Base-by-base conservation (phyloP, 164 flowering plant species). In the Warburgia ugandensis region DNA sequence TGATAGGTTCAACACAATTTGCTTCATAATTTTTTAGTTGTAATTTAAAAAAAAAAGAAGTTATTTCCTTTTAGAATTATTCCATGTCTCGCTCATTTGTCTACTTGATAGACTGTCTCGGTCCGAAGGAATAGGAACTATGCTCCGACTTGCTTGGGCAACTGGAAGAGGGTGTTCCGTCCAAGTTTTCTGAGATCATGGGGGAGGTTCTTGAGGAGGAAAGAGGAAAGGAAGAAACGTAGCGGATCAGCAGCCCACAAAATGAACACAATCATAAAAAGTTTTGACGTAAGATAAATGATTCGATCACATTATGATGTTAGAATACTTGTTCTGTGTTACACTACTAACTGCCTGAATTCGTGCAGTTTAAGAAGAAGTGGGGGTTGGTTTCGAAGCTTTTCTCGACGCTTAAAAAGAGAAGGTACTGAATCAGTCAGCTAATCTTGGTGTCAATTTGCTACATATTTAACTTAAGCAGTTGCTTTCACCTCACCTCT, bases 321-420 rank as follows among this genome's bases (percentile, higher is more conserved):
- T 43, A 3, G 29, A 28, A n/a, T 45, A 4, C n/a, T 56, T 27
- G n/a, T 41, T 16, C 35, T 17, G 9, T 5, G 7, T 48, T 41
- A 5, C 19, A 21, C 38, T 19, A 12, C 39, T 31, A 19, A 25
- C 21, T 31, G 26, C 40, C 19, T 9, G 29, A 4, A 30, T 23
- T 40, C 13, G 28, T 61, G 59, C 72, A 70, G 79, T 44, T 54
- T 45, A 60, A 68, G 56, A 63, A 65, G 61, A 64, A 53, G 50
- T 26, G 47, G 44, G 58, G 36, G 25, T 59, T 63, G 33, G 2
- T 68, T 23, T 54, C 64, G 4, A 75, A 68, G 19, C 41, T 61
- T 27, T 29, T 72, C 22, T 54, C 62, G 10, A 32, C 45, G 6
- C 40, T 50, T 6, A 42, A 14, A 31, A 71, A 64, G 29, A 44